A percentile compares a stretch with the other conserved stretches of the same genome.
Conservation (phyloP, 345 rosid genomes). For the Zanthoxylum bungeanum region DNA sequence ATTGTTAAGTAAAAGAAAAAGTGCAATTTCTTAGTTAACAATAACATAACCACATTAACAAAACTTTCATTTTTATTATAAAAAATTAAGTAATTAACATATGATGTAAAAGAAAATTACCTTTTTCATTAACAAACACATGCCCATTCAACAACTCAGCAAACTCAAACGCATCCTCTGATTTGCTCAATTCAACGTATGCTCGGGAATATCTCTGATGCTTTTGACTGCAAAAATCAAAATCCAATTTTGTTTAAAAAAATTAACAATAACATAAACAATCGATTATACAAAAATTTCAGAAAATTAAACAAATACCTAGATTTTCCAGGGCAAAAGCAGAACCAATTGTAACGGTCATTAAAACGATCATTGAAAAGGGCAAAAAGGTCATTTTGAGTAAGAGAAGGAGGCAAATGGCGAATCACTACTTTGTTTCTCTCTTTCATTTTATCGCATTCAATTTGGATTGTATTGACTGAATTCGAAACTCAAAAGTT, state of each 20-base stretch:
- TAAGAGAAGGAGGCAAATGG: constrained; percentile 70
- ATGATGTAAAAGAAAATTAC: constrained; percentile 39
- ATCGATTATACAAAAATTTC: too few relatives aligned
- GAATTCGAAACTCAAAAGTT: not conserved
- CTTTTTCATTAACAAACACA: constrained; percentile 72
- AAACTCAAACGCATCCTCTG: constrained; percentile 65
- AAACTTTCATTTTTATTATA: too few relatives aligned
- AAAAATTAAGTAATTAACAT: too few relatives aligned
- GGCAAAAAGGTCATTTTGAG: constrained; percentile 51
- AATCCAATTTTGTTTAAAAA: not conserved
- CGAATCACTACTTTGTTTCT: constrained; percentile 70
- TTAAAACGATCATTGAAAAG: constrained; percentile 53
- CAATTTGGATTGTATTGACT: not conserved
- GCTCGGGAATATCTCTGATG: constrained; percentile 58
- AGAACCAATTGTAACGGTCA: constrained; percentile 55
- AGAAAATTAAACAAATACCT: constrained; percentile 27
- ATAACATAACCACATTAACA: too few relatives aligned
- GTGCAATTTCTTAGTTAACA: too few relatives aligned
- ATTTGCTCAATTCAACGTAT: constrained; percentile 52
- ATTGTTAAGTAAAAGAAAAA: not conserved
- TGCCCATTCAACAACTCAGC: constrained; percentile 69
- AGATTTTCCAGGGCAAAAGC: constrained; percentile 53
- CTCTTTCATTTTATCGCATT: constrained; percentile 36
- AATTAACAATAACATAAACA: not conserved
- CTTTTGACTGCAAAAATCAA: constrained; percentile 39